Evolutionary conservation across 2,329 filamentous ascomycete genomes (phyloP).

Genomic region (Ilyonectria sp.): DNA sequence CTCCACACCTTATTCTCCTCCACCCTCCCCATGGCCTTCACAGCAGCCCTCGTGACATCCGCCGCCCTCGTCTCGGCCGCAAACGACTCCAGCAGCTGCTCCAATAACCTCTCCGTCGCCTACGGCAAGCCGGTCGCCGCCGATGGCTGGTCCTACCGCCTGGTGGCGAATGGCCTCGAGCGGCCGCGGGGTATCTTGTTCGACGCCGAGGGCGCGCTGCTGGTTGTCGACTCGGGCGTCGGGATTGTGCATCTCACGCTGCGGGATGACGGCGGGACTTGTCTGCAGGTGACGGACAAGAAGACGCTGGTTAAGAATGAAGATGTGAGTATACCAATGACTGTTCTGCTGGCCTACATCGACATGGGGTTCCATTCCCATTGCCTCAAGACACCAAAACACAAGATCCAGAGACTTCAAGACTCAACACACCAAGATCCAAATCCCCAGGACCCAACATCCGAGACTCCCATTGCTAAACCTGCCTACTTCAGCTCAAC

Average conservation of each 20-base stretch:
- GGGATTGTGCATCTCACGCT: conserved; percentile 61
- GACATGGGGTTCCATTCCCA: not conserved
- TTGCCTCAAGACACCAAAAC: not conserved
- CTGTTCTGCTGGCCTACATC: too few species aligned
- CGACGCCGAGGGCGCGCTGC: conserved; percentile 61
- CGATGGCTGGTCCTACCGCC: conserved; percentile 60
- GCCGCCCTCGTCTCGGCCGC: conserved; percentile 8
- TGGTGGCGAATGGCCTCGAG: conserved; percentile 59
- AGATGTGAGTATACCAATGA: conserved; percentile 49
- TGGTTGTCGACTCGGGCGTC: conserved; percentile 60
- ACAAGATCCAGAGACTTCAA: not conserved
- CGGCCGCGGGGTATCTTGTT: conserved; percentile 63
- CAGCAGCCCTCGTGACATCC: not conserved
- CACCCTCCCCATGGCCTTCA: conserved; percentile 13
- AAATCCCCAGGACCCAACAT: not conserved
- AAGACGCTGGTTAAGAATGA: conserved; percentile 55
- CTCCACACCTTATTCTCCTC: not conserved
- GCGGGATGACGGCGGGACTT: conserved; percentile 59
- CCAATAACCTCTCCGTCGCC: conserved; percentile 52
- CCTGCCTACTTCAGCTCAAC: conserved; percentile 59
- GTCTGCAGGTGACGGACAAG: conserved; percentile 56
- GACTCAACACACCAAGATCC: not conserved
- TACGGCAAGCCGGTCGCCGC: conserved; percentile 57
- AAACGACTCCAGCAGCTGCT: conserved; percentile 45
- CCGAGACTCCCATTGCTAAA: conserved; percentile 13